Evolutionary conservation across 2,329 filamentous ascomycete genomes (phyloP), one percentile per base, ranked within the genome.

Genomic region (Lachnellula cervina): DNA sequence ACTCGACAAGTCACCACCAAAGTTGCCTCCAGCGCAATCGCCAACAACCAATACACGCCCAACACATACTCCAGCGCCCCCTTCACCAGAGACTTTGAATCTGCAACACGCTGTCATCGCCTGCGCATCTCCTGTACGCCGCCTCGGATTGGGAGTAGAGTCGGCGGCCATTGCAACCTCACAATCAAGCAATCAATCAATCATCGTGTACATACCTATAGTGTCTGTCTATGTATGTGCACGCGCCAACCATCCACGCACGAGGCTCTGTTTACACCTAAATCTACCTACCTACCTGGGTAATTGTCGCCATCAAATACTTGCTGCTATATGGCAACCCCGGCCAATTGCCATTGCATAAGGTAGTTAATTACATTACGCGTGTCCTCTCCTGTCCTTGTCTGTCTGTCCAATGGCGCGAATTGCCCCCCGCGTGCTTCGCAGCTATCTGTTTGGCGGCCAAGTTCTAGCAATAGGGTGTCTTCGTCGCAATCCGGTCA

Each of bases 391-490:
- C 13, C 5, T 23, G n/a, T 17, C 19, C 19, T 16, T 32, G 14
- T n/a, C 34, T 19, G 17, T 37, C 34, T 19, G 17, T 37, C 52
- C 60, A 59, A 69, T 70, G 68, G 56, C 63, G 23, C 62, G 59
- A 53, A 62, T 66, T 21, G 42, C 65, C 23, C 57, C 64, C 23
- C 50, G 40, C 28, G 52, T 66, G 21, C 60, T 70, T 23, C 63
- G 65, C n/a, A 65, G 56, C 56, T 70, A 70, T 48, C 58, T 70
- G 21, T 58, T 68, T 35, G 59, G 61, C n/a, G 67, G 67, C 47
- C 61, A 63, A 19, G 25, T 70, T 25, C 56, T 60, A 8, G 52
- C 58, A 6, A 43, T 38, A 35, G 62, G 66, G 51, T 70, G 67
- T 63, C 58, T 69, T 21, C 61, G 57, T 43, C 57, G 49, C 59